phyloP scores from a whole-genome alignment of 2,329 filamentous ascomycete genomes.

The Berkeleyomyces basicola region DNA sequence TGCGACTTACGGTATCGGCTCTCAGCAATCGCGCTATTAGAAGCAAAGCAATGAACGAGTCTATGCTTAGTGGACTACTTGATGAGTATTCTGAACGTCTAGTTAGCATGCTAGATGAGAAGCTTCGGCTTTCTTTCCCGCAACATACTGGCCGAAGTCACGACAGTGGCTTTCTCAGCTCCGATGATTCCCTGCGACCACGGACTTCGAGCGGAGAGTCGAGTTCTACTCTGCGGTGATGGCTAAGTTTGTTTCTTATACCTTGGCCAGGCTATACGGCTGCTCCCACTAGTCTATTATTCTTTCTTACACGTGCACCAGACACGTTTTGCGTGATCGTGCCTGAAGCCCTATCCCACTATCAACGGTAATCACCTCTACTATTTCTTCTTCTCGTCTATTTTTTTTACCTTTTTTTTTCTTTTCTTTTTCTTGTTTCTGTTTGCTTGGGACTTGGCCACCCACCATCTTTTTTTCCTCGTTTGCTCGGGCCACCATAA shows the following conservation, averaged over 20 bases:
- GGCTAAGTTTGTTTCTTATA: neutral
- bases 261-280: neutral
- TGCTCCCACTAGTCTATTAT: neutral
- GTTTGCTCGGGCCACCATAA: slow-evolving; percentile 5
- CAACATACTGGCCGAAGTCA: slow-evolving; percentile 17
- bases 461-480: slow-evolving; percentile 16
- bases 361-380: neutral
- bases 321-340: neutral
- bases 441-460: neutral
- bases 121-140: slow-evolving; percentile 35
- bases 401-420: slow-evolving; percentile 6
- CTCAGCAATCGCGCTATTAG: slow-evolving; percentile 40
- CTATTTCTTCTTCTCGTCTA: neutral
- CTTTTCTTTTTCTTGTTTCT: slow-evolving; percentile 1
- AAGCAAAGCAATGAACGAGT: slow-evolving; percentile 39
- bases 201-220: slow-evolving; percentile 22
- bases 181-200: slow-evolving; percentile 19
- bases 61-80: slow-evolving; percentile 44
- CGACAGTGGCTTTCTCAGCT: slow-evolving; percentile 6
- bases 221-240: slow-evolving; percentile 17
- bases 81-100: slow-evolving; percentile 62
- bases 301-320: neutral
- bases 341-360: no score
- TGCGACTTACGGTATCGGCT: slow-evolving; percentile 45
- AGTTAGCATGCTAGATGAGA: slow-evolving; percentile 55